phyloP scores from a whole-genome alignment of 1,139 yeast genomes.

The Hyphopichia khmerensis region DNA sequence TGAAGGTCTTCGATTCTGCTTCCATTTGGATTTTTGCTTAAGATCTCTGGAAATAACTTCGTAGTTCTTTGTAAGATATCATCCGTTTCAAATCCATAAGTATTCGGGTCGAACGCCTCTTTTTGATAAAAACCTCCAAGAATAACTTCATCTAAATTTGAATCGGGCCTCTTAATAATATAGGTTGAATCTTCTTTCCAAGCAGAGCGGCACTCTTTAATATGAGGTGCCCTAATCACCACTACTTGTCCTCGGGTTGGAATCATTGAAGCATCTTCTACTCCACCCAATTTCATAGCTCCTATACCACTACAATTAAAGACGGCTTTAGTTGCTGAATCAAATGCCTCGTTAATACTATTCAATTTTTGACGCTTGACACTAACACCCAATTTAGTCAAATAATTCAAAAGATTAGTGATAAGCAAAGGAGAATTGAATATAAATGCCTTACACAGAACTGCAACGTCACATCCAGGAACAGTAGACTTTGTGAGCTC shows the following conservation, averaged over 20 bases:
- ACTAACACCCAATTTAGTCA: conserved; percentile 12
- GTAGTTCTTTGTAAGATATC: conserved; percentile 61
- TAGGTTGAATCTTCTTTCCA: conserved; percentile 61
- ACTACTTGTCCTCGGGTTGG: conserved; percentile 75
- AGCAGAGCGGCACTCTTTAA: conserved; percentile 45
- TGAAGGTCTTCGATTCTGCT: conserved; percentile 29
- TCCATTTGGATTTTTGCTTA: conserved; percentile 27
- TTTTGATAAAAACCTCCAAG: conserved; percentile 69
- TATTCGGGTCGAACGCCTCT: conserved; percentile 56
- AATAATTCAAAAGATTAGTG: conserved; percentile 8
- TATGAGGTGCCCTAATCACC: conserved; percentile 57
- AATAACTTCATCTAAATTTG: conserved; percentile 53
- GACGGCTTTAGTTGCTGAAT: conserved; percentile 36
- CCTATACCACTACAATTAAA: conserved; percentile 75
- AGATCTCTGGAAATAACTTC: conserved; percentile 51
- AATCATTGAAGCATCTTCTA: conserved; percentile 49
- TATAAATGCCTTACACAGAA: conserved; percentile 17
- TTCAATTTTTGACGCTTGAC: conserved; percentile 8
- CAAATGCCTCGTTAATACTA: conserved; percentile 9
- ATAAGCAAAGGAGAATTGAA: conserved; percentile 23
- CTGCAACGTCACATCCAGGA: neutral
- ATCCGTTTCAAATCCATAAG: conserved; percentile 51
- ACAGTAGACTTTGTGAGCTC: neutral
- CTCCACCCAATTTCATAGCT: conserved; percentile 56
- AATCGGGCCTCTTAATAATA: conserved; percentile 65